A percentile compares a stretch with the other conserved stretches of the same genome.
Evolutionary conservation across 257 asterid genomes (phyloP).

Genomic region (Cordia subcordata): DNA sequence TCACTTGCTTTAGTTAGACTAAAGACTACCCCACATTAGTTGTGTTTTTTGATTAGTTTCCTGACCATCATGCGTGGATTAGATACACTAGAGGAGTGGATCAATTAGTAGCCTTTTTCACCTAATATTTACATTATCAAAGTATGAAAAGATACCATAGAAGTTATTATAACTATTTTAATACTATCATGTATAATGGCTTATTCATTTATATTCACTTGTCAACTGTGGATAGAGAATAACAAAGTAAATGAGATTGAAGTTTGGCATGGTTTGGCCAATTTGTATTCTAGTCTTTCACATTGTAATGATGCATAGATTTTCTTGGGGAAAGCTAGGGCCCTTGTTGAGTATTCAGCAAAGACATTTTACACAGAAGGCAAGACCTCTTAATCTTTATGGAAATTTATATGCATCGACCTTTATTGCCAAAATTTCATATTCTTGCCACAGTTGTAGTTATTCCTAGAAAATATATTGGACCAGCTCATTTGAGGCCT

Average conservation of each 20-base stretch:
- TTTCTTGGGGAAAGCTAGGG: constrained; percentile 84
- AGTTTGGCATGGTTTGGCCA: constrained; percentile 96
- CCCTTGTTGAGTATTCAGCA: constrained; percentile 65
- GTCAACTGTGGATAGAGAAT: constrained; percentile 52
- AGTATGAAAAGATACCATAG: too few species aligned
- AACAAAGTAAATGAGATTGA: constrained; percentile 74
- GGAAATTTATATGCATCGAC: background rate
- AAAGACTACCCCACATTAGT: background rate
- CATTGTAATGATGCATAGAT: constrained; percentile 93
- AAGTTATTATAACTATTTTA: background rate
- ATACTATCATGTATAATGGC: background rate
- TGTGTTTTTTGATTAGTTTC: background rate
- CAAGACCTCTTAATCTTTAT: constrained; percentile 22
- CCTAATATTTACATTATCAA: too few species aligned
- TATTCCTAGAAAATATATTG: too few species aligned
- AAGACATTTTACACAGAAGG: constrained; percentile 85
- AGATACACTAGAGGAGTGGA: constrained; percentile 3
- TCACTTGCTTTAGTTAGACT: constrained; percentile 84
- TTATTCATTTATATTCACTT: constrained; percentile 8
- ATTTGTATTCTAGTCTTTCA: constrained; percentile 81
- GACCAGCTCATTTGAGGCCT: too few species aligned
- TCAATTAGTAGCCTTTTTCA: too few species aligned
- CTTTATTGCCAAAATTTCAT: background rate
- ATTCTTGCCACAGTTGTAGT: too few species aligned
- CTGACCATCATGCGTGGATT: constrained; percentile 77